Evolutionary conservation across 2,329 filamentous ascomycete genomes (phyloP), one percentile per base, ranked within the genome.

Genomic region (Claviceps purpurea): DNA sequence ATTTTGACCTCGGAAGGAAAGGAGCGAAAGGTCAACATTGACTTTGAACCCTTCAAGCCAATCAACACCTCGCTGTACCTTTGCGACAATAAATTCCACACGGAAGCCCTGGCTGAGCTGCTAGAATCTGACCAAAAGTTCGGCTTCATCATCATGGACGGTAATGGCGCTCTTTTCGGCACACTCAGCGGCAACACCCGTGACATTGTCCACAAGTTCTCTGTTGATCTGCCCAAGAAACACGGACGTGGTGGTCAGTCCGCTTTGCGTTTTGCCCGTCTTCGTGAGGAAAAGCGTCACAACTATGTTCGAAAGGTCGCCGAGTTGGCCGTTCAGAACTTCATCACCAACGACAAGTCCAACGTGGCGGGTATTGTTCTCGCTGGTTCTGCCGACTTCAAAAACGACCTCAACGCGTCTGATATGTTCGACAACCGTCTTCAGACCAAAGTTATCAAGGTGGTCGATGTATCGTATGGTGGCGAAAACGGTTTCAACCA

Each of bases 231-330:
- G 54, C 93, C 93, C 69, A 98, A 98, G 84, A 98, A 98, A 79
- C 93, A 98, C 81, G 93, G 93, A 58, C 90, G 93, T 86, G 93
- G 93, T 90, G 93, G 93, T 80, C 94, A 98, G 78, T 98, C 93
- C 60, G 93, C 93, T 55, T 81, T 98, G 65, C 94, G 93, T 91
- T 98, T 98, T 72, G 89, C 93, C 57, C 93, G 93, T 90, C 85
- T 98, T 54, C 85, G 93, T 78, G 93, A 98, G 71, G 93, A 98
- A 73, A 98, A 98, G 76, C 90, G 93, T 61, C 93, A 98, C 82
- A 98, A 98, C 76, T 98, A 98, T 70, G 93, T 98, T 62, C 89
- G 93, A 66, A 98, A 98, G 75, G 94, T 98, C 56, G 89, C 93
- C 64, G 93, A 98, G 70, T 73, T 96, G 73, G 93, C 93, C 39